Evolutionary conservation across 2,329 filamentous ascomycete species (phyloP).

Genomic region (Colletotrichum melonis): DNA sequence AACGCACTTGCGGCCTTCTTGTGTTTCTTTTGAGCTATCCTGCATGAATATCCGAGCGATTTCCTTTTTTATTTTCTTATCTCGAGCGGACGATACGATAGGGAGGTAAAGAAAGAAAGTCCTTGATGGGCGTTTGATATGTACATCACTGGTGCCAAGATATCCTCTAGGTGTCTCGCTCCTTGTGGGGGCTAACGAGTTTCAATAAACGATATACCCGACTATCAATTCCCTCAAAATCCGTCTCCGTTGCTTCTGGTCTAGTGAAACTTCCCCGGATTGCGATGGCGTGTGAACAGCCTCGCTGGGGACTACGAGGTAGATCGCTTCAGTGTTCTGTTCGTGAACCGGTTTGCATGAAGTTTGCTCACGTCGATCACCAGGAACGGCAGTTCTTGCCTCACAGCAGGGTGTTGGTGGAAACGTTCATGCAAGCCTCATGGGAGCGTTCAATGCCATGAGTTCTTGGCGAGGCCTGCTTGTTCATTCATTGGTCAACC

Average conservation of each 20-base stretch:
- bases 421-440: neutral
- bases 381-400: neutral
- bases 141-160: slow-evolving; percentile 17
- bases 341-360: slow-evolving; percentile 9
- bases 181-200: slow-evolving; percentile 5
- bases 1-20: neutral
- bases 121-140: slow-evolving; percentile 6
- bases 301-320: neutral
- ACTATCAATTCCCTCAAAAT: neutral
- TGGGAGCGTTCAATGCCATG: neutral
- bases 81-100: slow-evolving; percentile 4
- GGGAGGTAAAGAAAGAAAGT: neutral
- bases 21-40: neutral
- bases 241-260: neutral
- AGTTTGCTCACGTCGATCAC: neutral
- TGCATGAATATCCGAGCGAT: slow-evolving; percentile 23
- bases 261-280: neutral
- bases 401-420: neutral
- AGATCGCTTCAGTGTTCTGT: neutral
- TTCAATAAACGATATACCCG: slow-evolving; percentile 13
- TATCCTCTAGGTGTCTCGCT: slow-evolving; percentile 2
- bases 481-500: neutral
- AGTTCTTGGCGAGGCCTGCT: neutral
- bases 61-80: neutral
- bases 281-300: neutral